Evolutionary conservation across 148 eudicot species (phyloP).

Genomic region (Persicaria maculosa): DNA sequence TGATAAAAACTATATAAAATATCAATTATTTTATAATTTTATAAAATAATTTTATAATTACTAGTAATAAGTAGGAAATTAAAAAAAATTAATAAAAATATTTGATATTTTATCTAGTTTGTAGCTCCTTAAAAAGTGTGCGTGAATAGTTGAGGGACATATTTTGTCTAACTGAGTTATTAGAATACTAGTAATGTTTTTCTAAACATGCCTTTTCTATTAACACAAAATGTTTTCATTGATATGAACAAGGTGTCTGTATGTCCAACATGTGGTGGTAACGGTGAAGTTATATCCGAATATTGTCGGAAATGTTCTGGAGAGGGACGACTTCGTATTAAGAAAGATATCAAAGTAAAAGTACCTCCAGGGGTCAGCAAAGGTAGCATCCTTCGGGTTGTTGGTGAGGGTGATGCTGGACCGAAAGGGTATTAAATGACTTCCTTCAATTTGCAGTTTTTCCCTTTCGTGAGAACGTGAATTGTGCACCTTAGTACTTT

Average conservation of each 20-base stretch:
- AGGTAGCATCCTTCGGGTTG: slow-evolving; percentile 91
- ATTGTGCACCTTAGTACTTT: not conserved
- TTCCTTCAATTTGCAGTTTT: not conserved
- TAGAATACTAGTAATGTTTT: not conserved
- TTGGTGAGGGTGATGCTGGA: slow-evolving; percentile 99
- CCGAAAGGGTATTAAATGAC: slow-evolving; percentile 69
- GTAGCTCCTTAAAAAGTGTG: too few species aligned
- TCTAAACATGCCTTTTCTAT: not conserved
- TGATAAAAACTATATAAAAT: too few species aligned
- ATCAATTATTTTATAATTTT: too few species aligned
- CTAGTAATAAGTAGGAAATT: too few species aligned
- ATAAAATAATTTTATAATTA: too few species aligned
- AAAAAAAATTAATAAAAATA: too few species aligned
- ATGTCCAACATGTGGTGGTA: slow-evolving; percentile 94
- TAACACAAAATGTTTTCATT: slow-evolving; percentile 1
- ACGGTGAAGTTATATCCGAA: slow-evolving; percentile 90
- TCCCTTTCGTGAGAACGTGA: not conserved
- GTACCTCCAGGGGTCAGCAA: slow-evolving; percentile 96
- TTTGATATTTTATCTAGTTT: too few species aligned
- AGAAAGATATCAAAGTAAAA: slow-evolving; percentile 90
- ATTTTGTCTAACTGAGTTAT: not conserved
- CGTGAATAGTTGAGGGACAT: too few species aligned
- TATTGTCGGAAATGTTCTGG: slow-evolving; percentile 92
- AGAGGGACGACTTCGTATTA: slow-evolving; percentile 77
- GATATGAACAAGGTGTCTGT: slow-evolving; percentile 60